Conservation (phyloP, 148 eudicot species). For the Spergularia marina region DNA sequence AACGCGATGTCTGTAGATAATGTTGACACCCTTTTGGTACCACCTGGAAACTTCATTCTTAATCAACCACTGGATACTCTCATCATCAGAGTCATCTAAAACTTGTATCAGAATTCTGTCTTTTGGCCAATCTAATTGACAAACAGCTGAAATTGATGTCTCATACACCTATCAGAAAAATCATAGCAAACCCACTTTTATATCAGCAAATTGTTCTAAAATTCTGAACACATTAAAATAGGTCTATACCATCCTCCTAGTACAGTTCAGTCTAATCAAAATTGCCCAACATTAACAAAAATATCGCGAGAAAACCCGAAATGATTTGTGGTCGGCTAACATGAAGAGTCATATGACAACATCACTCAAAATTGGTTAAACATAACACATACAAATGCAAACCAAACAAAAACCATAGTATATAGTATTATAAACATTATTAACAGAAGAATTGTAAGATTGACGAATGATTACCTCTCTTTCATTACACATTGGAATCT, state of each 20-base stretch:
- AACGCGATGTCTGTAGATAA: conserved; percentile 58
- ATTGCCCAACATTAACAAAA: not conserved
- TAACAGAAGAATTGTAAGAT: not conserved
- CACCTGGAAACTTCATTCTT: conserved; percentile 59
- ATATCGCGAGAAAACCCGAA: not conserved
- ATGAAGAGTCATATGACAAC: not conserved
- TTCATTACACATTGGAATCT: conserved; percentile 63
- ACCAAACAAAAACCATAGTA: not conserved
- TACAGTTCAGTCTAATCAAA: not conserved
- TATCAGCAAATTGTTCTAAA: not conserved
- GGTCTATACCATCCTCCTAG: not conserved
- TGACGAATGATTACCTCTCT: conserved; percentile 35
- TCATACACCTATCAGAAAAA: conserved; percentile 53
- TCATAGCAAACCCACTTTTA: not conserved
- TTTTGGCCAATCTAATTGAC: conserved; percentile 74
- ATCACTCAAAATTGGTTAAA: not conserved
- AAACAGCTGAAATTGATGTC: conserved; percentile 65
- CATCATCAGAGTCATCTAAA: conserved; percentile 69
- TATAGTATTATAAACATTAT: no score
- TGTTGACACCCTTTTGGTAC: conserved; percentile 59
- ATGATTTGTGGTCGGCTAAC: conserved; percentile 1
- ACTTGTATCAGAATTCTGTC: conserved; percentile 56
- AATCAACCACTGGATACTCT: conserved; percentile 53
- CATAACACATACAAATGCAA: not conserved
- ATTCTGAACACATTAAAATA: not conserved